Evolutionary conservation across 2,329 filamentous ascomycete species (phyloP), one percentile per base, ranked within the genome.

Genomic region (Fonsecaea multimorphosa): DNA sequence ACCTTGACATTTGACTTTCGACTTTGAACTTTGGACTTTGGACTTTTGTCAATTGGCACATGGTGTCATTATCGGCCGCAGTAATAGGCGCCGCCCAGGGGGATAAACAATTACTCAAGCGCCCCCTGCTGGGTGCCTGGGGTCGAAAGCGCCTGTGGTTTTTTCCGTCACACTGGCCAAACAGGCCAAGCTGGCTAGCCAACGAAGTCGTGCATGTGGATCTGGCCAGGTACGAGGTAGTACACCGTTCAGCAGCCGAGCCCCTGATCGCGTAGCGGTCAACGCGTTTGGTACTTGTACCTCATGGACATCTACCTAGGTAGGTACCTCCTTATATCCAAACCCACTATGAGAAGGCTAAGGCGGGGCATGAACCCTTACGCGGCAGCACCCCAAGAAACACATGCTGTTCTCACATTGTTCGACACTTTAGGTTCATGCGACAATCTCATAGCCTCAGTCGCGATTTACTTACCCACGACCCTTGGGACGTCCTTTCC

Each of bases 381-480:
- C 34, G 4, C 34, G 34, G 34, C 11, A 38, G 34, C 34, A 54
- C 51, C 3, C 27, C 51, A 54, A 8, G 51, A 31, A 5, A 31
- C 14, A 31, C 14, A 31, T 54, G 19, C 27, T 32, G 16, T 31
- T 31, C 11, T 54, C 51, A 31, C 29, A 31, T 31, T 31, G 29
- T 31, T 8, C 31, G 51, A 54, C 51, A 3, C 51, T 54, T 54
- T 38, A 9, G 34, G 34, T 14, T 38, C 34, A 38, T 38, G 34
- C 34, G 34, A 38, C 34, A 38, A 38, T 38, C 2, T 54, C 51
- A 54, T 54, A 54, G 51, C 51, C 11, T 54, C 11, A 54, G 51
- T 54, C 51, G 51, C 51, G 51, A 54, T 54, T 54, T 54, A 11
- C 51, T 16, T 31, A 54, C 51, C 51, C 51, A 54, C 51, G 24